A percentile compares a stretch with the other conserved stretches of the same genome.
These are phyloP conservation scores for Colletotrichum somersetense DNA, from an alignment of 2,329 filamentous ascomycete species.

Conservation along the genomic window DNA sequence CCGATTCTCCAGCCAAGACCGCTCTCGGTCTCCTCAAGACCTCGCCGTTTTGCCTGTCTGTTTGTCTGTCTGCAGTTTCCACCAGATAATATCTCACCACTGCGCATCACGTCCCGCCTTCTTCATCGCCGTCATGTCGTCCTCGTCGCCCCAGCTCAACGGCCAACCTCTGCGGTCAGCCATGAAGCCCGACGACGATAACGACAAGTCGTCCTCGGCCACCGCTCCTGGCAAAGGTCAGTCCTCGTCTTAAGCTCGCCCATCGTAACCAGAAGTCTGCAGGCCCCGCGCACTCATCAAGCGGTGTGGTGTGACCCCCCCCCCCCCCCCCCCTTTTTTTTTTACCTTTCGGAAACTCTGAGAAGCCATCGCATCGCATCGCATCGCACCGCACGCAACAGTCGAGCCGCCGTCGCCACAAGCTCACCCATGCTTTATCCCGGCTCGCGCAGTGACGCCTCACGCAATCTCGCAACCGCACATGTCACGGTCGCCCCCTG, in stretches of 20 bases:
- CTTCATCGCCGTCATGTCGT: constrained; percentile 34
- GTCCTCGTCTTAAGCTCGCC: constrained; percentile 44
- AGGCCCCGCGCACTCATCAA: constrained; percentile 36
- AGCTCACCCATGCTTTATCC: constrained; percentile 1
- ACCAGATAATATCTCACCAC: neutral
- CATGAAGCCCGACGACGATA: constrained; percentile 59
- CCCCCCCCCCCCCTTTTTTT: too few relatives aligned
- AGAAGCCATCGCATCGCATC: constrained; percentile 1
- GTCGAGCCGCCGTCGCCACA: constrained; percentile 16
- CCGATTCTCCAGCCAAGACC: constrained; percentile 26
- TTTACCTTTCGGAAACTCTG: too few relatives aligned
- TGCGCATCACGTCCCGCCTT: neutral
- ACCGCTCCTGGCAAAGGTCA: constrained; percentile 59
- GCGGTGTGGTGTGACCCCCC: constrained; percentile 28
- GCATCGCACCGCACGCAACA: neutral
- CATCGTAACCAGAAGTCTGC: constrained; percentile 25
- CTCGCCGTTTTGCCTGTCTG: neutral
- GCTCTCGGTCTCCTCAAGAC: neutral
- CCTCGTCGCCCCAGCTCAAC: constrained; percentile 33
- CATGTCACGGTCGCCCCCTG: constrained; percentile 18
- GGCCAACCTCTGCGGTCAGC: constrained; percentile 56
- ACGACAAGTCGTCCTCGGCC: constrained; percentile 52
- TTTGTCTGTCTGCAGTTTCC: neutral
- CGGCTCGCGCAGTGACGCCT: constrained; percentile 45
- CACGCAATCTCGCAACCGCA: constrained; percentile 11